Evolutionary conservation across 495 filamentous ascomycete species (phyloP), one percentile per base, ranked within the genome.

Genomic region (Trichoderma reesei): DNA sequence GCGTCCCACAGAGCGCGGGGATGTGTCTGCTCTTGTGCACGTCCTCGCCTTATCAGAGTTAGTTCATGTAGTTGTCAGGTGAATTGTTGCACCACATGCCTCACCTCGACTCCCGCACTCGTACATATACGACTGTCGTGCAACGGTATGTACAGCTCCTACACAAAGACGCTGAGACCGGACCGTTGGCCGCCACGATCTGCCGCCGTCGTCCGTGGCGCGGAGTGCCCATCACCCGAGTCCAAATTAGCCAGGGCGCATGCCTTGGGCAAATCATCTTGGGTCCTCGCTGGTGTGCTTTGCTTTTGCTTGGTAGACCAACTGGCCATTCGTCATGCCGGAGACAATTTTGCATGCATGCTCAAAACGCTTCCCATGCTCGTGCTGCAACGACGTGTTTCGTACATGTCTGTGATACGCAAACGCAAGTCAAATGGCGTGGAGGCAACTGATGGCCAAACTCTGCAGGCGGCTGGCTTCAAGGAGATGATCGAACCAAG

Each of bases 51-150:
- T 56, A 56, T 56, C 31, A 56, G 26, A 11, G n/a, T 16, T n/a
- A 16, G n/a, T 16, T 4, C n/a, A n/a, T 44, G 44, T 26, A 11
- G 16, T 10, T 13, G 18, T 33, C 11, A 34, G 11, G 51, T 9
- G 26, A 13, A 26, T 0, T 33, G 51, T 56, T 33, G 51, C 51
- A 56, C 26, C 26, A 33, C 51, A 36, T 33, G 51, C 31, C 18
- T 56, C 31, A 33, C 10, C 31, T 33, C 31, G 10, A 56, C 51
- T 56, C 9, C 38, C 38, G 26, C 26, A 26, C 26, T 11, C 51
- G 11, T 31, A 34, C 51, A 56, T 56, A 56, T 36, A 56, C 51
- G 51, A 56, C 51, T 56, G 51, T 33, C 18, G 51, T 56, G 51
- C 11, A 34, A 56, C 34, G 51, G 5, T 26, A 56, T 11, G 11